Conservation (phyloP, 345 rosid species). For the Gossypium ekmanianum region DNA sequence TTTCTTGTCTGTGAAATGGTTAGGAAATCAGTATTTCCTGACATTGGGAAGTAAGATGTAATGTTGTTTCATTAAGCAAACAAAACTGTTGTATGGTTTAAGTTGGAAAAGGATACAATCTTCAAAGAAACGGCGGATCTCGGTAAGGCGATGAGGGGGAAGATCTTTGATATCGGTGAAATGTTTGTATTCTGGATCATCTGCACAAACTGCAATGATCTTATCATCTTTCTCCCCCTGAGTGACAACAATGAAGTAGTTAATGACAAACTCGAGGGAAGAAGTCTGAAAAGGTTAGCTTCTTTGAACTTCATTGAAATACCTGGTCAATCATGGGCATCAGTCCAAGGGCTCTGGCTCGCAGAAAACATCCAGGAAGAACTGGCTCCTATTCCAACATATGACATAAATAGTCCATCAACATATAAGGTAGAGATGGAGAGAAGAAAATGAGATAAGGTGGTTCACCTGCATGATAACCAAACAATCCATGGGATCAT, state of each 20-base stretch:
- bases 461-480: constrained; percentile 86
- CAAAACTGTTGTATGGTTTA: background rate
- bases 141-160: constrained; percentile 90
- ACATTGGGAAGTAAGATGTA: background rate
- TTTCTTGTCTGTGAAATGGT: constrained; percentile 65
- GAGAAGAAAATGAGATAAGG: background rate
- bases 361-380: constrained; percentile 87
- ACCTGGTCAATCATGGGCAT: constrained; percentile 99
- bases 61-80: background rate
- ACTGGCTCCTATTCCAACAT: constrained; percentile 72
- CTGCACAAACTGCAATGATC: constrained; percentile 94
- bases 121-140: constrained; percentile 93
- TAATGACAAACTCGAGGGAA: constrained; percentile 9
- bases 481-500: constrained; percentile 90
- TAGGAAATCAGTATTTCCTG: constrained; percentile 17
- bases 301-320: background rate
- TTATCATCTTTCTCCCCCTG: constrained; percentile 99
- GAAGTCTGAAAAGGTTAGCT: background rate
- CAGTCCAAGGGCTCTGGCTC: constrained; percentile 92
- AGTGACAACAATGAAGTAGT: constrained; percentile 1
- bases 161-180: constrained; percentile 79
- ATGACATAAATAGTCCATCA: background rate
- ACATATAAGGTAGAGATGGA: background rate
- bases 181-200: constrained; percentile 94
- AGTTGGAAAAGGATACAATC: constrained; percentile 58